phyloP scores from a whole-genome alignment of 495 filamentous ascomycete species.

The Bathelium albidoporum region DNA sequence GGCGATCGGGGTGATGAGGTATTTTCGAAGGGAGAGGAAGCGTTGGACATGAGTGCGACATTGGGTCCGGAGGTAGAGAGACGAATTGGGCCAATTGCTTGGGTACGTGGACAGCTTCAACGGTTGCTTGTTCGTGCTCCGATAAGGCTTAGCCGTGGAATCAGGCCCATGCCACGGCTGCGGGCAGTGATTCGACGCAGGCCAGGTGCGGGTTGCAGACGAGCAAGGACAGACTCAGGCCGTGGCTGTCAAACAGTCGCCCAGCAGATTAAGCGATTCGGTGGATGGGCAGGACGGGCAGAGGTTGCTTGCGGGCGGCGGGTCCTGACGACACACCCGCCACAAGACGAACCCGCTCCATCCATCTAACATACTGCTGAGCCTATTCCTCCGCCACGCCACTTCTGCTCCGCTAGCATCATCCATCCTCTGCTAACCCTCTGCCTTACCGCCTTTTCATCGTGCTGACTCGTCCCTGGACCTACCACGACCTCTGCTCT shows the following conservation, averaged over 20 bases:
- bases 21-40: constrained; percentile 19
- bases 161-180: not conserved
- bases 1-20: constrained; percentile 17
- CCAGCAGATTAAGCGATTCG: not conserved
- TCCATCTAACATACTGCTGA: not conserved
- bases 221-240: not conserved
- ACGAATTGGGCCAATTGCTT: not conserved
- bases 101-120: not conserved
- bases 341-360: not conserved
- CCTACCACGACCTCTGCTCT: not conserved
- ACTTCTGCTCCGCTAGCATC: not conserved
- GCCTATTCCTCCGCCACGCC: not conserved
- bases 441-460: not conserved
- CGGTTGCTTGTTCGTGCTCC: not conserved
- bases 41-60: constrained; percentile 26
- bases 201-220: not conserved
- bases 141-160: not conserved
- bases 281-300: not conserved
- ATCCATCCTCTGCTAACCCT: not conserved
- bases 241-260: not conserved
- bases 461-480: not conserved
- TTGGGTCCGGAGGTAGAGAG: constrained; percentile 12
- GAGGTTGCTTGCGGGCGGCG: not conserved
- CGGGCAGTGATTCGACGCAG: not conserved
- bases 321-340: not conserved